Evolutionary conservation across 2,329 filamentous ascomycete genomes (phyloP).

Genomic region (Phoma sp.): DNA sequence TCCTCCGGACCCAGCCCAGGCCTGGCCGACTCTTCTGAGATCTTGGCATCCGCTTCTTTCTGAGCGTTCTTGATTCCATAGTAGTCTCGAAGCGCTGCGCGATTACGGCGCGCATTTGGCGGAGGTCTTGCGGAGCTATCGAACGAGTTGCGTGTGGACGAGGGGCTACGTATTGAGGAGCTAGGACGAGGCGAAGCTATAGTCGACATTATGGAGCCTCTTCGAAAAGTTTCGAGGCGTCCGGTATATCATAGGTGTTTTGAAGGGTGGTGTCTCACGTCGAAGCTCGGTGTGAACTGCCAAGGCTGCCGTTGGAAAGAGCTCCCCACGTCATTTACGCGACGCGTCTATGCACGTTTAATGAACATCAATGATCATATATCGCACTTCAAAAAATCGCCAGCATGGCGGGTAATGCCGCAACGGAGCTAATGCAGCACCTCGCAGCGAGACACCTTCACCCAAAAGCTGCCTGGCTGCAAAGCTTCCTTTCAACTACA

Average conservation of each 20-base stretch:
- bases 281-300: conserved; percentile 18
- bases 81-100: conserved; percentile 88
- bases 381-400: conserved; percentile 7
- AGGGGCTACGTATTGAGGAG: conserved; percentile 69
- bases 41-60: conserved; percentile 38
- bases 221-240: conserved; percentile 7
- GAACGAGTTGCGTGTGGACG: conserved; percentile 80
- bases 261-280: conserved; percentile 1
- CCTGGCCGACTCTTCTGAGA: conserved; percentile 40
- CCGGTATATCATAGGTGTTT: not conserved
- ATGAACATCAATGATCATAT: not conserved
- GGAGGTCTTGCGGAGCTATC: conserved; percentile 42
- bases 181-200: conserved; percentile 66
- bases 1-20: conserved; percentile 49
- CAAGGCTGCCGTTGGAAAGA: conserved; percentile 24
- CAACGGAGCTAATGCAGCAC: conserved; percentile 58
- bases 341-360: conserved; percentile 24
- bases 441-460: conserved; percentile 61
- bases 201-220: conserved; percentile 57
- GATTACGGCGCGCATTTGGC: conserved; percentile 68
- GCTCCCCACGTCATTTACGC: conserved; percentile 32
- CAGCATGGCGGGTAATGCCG: conserved; percentile 37
- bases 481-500: conserved; percentile 64
- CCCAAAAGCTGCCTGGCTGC: conserved; percentile 68
- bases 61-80: conserved; percentile 75